These are phyloP conservation scores for Cyclocybe cylindracea DNA, from an alignment of 768 basidiomycete species.

Conservation along the genomic window DNA sequence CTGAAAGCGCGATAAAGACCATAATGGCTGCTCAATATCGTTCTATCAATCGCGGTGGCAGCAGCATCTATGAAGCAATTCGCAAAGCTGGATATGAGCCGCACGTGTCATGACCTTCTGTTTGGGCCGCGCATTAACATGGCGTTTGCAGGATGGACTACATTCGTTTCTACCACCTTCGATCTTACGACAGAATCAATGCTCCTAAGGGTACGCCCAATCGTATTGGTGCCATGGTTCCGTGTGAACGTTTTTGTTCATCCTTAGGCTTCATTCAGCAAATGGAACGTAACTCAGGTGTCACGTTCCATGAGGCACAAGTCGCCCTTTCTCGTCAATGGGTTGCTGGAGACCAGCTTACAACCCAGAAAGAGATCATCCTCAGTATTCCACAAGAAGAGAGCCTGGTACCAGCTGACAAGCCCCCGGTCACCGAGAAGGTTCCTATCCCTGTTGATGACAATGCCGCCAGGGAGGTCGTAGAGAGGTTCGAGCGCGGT, in stretches of 20 bases:
- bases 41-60: conserved; percentile 87
- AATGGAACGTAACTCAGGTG: conserved; percentile 74
- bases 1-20: conserved; percentile 60
- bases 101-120: conserved; percentile 38
- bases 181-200: conserved; percentile 90
- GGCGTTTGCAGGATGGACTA: conserved; percentile 61
- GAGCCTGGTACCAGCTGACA: conserved; percentile 51
- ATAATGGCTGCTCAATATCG: conserved; percentile 91
- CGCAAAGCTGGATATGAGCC: conserved; percentile 78
- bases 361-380: conserved; percentile 51
- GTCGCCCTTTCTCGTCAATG: conserved; percentile 81
- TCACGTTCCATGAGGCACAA: conserved; percentile 84
- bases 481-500: conserved; percentile 71
- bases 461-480: conserved; percentile 67
- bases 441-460: conserved; percentile 67
- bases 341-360: conserved; percentile 53
- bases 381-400: conserved; percentile 59
- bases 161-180: conserved; percentile 90
- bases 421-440: conserved; percentile 57
- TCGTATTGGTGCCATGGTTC: not conserved
- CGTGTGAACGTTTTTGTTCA: conserved; percentile 1
- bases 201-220: conserved; percentile 58
- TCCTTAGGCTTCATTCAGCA: conserved; percentile 50
- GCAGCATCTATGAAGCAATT: conserved; percentile 83
- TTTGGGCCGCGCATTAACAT: not conserved